Conservation (phyloP, 768 basidiomycete genomes). For the Calocybe indica region DNA sequence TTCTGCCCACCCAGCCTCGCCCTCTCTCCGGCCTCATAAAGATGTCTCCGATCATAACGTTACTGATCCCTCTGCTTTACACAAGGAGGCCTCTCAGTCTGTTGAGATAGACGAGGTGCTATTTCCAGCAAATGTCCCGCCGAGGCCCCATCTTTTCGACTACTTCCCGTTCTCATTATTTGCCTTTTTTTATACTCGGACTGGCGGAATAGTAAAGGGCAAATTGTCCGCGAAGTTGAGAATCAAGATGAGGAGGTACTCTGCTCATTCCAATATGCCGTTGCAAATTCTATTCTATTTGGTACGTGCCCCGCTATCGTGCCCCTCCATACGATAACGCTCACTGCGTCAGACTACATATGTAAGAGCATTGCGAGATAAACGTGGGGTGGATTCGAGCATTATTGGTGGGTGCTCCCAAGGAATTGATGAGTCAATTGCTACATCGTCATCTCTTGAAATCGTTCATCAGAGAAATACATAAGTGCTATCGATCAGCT, state of each 20-base stretch:
- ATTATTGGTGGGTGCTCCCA: too few species aligned
- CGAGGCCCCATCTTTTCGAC: conserved; percentile 55
- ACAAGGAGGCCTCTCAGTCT: conserved; percentile 29
- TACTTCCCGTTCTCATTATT: conserved; percentile 66
- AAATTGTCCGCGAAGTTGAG: conserved; percentile 52
- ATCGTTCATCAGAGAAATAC: conserved; percentile 33
- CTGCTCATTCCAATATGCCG: conserved; percentile 55
- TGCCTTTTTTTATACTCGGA: conserved; percentile 36
- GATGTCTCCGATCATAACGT: too few species aligned
- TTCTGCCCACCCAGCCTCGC: neutral
- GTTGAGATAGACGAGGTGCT: conserved; percentile 39
- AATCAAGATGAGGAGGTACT: conserved; percentile 39
- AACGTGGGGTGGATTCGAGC: conserved; percentile 53
- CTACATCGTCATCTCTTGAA: neutral
- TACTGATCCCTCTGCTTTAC: too few species aligned
- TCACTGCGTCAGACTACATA: conserved; percentile 53
- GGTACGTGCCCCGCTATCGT: conserved; percentile 25
- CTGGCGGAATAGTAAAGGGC: conserved; percentile 50
- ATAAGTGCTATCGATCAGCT: conserved; percentile 44
- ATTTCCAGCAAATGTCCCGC: conserved; percentile 49
- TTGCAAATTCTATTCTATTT: conserved; percentile 65
- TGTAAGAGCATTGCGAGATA: conserved; percentile 48
- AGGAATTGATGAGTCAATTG: too few species aligned
- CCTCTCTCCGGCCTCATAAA: neutral
- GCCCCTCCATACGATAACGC: neutral